A percentile compares a stretch with the other conserved stretches of the same genome.
Conservation (phyloP, 2,329 filamentous ascomycete species). For the Microsporum audouinii region DNA sequence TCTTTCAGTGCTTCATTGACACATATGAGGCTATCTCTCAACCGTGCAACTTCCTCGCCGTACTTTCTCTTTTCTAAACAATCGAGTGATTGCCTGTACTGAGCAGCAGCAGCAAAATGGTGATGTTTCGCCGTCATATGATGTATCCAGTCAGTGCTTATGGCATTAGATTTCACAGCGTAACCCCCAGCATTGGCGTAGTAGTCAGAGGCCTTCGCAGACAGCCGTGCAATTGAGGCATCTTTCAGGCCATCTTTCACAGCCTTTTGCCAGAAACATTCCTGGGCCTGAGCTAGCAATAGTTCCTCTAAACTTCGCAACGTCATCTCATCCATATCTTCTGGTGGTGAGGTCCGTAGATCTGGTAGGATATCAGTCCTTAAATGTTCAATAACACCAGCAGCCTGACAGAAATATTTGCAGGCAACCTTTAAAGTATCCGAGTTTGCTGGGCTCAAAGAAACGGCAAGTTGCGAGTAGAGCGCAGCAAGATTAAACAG, state of each 20-base stretch:
- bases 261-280: constrained; percentile 97
- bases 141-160: constrained; percentile 94
- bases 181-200: constrained; percentile 76
- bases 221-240: constrained; percentile 78
- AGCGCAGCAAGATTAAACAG: constrained; percentile 87
- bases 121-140: constrained; percentile 95
- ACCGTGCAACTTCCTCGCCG: constrained; percentile 81
- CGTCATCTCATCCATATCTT: constrained; percentile 89
- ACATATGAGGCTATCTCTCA: constrained; percentile 71
- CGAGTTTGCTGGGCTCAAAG: constrained; percentile 61
- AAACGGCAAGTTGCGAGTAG: constrained; percentile 82
- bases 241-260: constrained; percentile 92
- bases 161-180: constrained; percentile 75
- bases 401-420: constrained; percentile 78
- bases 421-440: constrained; percentile 81
- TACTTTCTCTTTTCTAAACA: constrained; percentile 89
- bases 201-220: constrained; percentile 80
- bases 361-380: constrained; percentile 68
- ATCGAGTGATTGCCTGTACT: constrained; percentile 82
- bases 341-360: constrained; percentile 69
- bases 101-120: constrained; percentile 90
- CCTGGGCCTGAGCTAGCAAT: constrained; percentile 83
- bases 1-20: constrained; percentile 81
- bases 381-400: constrained; percentile 71
- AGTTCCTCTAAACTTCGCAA: constrained; percentile 73